A percentile compares a stretch with the other conserved stretches of the same genome.
Evolutionary conservation across 257 asterid genomes (phyloP).

Genomic region (Cruciata laevipes): DNA sequence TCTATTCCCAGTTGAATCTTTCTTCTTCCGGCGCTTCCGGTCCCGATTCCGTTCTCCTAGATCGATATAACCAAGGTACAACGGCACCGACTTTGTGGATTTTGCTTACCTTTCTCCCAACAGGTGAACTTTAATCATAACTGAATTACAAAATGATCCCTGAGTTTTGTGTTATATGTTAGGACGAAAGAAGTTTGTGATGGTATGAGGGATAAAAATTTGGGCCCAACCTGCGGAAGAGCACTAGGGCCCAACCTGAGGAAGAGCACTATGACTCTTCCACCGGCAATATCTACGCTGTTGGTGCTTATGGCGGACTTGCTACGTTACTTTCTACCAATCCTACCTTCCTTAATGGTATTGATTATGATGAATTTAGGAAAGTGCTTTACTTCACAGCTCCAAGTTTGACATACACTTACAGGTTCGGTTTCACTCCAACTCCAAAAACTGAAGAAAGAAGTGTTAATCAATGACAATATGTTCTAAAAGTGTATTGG

Average conservation of each 20-base stretch:
- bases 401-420: neutral
- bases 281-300: neutral
- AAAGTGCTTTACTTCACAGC: neutral
- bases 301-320: neutral
- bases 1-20: constrained; percentile 19
- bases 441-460: too few relatives aligned
- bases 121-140: constrained; percentile 23
- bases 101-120: constrained; percentile 41
- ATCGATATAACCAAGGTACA: constrained; percentile 18
- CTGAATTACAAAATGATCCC: too few relatives aligned
- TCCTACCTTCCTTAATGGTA: neutral
- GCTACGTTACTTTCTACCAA: neutral
- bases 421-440: neutral
- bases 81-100: constrained; percentile 24
- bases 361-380: neutral
- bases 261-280: neutral
- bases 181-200: constrained; percentile 41
- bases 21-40: constrained; percentile 14
- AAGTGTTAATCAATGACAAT: too few relatives aligned
- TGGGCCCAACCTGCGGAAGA: constrained; percentile 32
- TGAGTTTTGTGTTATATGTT: neutral
- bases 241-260: constrained; percentile 30
- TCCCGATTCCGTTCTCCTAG: constrained; percentile 31
- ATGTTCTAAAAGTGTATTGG: too few relatives aligned
- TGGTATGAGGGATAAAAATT: constrained; percentile 18